Percentiles rank a stretch among this genome's conserved stretches.
These are phyloP conservation scores for Pichia sp. DNA, from an alignment of 1,139 yeast species.

Conservation along the genomic window DNA sequence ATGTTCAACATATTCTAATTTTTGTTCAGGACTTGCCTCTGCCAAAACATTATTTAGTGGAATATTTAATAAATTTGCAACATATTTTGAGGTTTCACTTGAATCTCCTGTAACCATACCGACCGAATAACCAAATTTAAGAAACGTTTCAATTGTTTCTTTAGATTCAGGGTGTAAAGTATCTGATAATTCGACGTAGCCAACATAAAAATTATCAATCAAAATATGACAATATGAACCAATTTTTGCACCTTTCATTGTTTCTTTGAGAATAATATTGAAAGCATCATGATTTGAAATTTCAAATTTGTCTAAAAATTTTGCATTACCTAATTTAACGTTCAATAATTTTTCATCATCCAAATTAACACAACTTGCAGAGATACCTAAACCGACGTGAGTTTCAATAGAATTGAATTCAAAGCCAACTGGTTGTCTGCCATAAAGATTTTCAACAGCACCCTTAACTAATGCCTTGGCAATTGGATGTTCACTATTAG, in stretches of 20 bases:
- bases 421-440: slow-evolving; percentile 9
- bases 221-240: slow-evolving; percentile 34
- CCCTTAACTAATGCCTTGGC: slow-evolving; percentile 57
- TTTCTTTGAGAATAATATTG: slow-evolving; percentile 5
- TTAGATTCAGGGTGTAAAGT: slow-evolving; percentile 61
- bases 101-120: slow-evolving; percentile 93
- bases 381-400: slow-evolving; percentile 67
- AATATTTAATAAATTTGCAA: slow-evolving; percentile 67
- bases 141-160: slow-evolving; percentile 53
- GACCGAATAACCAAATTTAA: slow-evolving; percentile 51
- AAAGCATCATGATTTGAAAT: slow-evolving; percentile 20
- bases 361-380: slow-evolving; percentile 36
- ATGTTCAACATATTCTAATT: slow-evolving; percentile 58
- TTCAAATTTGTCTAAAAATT: slow-evolving; percentile 34
- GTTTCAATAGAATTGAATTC: slow-evolving; percentile 39
- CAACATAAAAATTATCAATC: slow-evolving; percentile 54
- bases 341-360: slow-evolving; percentile 16
- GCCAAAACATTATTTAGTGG: slow-evolving; percentile 61
- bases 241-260: slow-evolving; percentile 7
- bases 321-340: slow-evolving; percentile 54
- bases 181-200: slow-evolving; percentile 64
- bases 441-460: slow-evolving; percentile 28
- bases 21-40: slow-evolving; percentile 71
- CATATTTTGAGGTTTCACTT: slow-evolving; percentile 51
- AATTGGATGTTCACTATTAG: slow-evolving; percentile 80